Base-by-base conservation (phyloP, 805 yeast genomes). In the Starmerella cellae region DNA sequence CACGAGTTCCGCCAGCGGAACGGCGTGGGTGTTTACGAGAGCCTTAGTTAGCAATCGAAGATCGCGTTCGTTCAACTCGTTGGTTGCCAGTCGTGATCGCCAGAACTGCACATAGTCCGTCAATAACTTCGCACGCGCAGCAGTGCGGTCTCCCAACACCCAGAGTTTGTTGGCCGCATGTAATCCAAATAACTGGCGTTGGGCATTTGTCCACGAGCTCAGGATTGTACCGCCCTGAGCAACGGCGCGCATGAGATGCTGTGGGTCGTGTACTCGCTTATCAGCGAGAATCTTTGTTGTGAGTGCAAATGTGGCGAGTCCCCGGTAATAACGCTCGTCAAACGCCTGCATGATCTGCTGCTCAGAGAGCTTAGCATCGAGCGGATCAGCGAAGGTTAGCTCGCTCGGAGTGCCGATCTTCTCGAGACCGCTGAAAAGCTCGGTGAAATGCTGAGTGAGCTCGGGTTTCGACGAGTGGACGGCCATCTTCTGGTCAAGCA, bases 101-200 rank as follows among this genome's bases (percentile, higher is more conserved):
- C 58, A 54, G 28, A 39, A 42, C 19, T 40, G 21, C 2, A 38
- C 44, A 33, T 54, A 54, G 37, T 52, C 45, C 14, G 41, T 48
- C 13, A 38, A 20, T 20, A 57, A 44, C 33, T 51, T 42, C 10
- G 24, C 36, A 19, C 47, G 30, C 18, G 61, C 56, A 27, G 33
- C 47, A 4, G 21, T 43, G 13, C 46, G 33, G 11, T 43, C 30
- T 21, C 52, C 50, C 20, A 51, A 44, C 11, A 42, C 29, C 59
- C 59, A 57, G 34, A 48, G 48, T 37, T 53, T 54, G 37, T 57
- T 57, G 1, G 60, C 56, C 4, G 51, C 48, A 28, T 51, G 54
- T 24, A 58, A 43, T 28, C 48, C 45, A 41, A 58, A 54, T n/a
- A 47, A 43, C 27, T 47, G 49, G 28, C 47, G 45, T 35, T 55